phyloP scores from a whole-genome alignment of 2,329 filamentous ascomycete species.

The Penicillium janthinellum region DNA sequence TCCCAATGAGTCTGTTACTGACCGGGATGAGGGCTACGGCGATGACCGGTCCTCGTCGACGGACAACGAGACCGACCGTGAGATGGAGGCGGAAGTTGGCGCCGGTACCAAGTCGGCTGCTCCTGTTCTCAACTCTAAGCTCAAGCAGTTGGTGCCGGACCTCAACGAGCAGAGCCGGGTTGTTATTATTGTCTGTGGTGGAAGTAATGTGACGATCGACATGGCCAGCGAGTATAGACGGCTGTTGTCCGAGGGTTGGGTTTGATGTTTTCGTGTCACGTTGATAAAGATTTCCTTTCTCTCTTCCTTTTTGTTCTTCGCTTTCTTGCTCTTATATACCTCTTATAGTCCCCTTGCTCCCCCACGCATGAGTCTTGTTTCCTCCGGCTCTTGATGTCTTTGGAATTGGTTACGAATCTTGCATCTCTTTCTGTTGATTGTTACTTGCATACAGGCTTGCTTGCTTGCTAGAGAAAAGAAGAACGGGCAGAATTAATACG shows the following conservation, averaged over 20 bases:
- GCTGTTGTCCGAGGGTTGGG: slow-evolving; percentile 45
- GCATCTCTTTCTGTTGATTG: slow-evolving; percentile 1
- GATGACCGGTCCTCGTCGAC: slow-evolving; percentile 37
- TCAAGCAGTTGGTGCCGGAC: slow-evolving; percentile 65
- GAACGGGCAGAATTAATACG: slow-evolving; percentile 3
- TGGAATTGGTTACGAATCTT: background rate
- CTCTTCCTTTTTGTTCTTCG: slow-evolving; percentile 8
- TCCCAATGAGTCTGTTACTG: slow-evolving; percentile 8
- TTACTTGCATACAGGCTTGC: slow-evolving; percentile 13
- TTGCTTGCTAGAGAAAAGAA: slow-evolving; percentile 4
- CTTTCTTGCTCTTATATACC: slow-evolving; percentile 8
- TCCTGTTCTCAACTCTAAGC: slow-evolving; percentile 38
- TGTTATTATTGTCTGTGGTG: slow-evolving; percentile 84
- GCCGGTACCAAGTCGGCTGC: slow-evolving; percentile 4
- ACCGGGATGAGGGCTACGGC: slow-evolving; percentile 39
- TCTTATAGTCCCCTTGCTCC: slow-evolving; percentile 3
- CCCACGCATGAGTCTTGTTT: slow-evolving; percentile 2
- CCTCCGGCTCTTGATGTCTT: slow-evolving; percentile 1
- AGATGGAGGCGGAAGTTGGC: slow-evolving; percentile 21
- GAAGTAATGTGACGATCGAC: slow-evolving; percentile 65
- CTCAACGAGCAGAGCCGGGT: slow-evolving; percentile 70
- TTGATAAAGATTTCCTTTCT: slow-evolving; percentile 9
- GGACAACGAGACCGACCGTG: slow-evolving; percentile 31
- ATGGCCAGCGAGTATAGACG: slow-evolving; percentile 62
- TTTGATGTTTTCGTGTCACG: slow-evolving; percentile 8